phyloP scores from a whole-genome alignment of 768 basidiomycete genomes.

The Phaeotremella skinneri region DNA sequence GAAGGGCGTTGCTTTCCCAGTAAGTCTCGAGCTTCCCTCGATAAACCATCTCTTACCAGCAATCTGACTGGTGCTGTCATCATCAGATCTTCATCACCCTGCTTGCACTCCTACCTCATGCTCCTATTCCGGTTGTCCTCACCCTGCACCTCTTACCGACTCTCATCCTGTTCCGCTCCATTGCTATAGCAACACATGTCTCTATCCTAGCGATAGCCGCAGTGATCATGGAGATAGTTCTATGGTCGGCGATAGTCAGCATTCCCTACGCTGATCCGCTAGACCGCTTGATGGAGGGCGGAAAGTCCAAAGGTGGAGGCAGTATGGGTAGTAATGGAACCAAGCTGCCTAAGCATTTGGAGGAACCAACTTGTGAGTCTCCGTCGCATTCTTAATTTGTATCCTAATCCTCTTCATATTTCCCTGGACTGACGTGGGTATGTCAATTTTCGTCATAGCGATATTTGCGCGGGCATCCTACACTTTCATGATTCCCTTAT shows the following conservation, averaged over 20 bases:
- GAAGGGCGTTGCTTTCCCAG: conserved; percentile 31
- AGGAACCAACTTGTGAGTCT: conserved; percentile 43
- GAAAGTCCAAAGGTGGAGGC: conserved; percentile 38
- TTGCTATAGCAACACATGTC: conserved; percentile 11
- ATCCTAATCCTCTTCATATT: too few species aligned
- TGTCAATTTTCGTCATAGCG: conserved; percentile 17
- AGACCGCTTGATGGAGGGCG: conserved; percentile 35
- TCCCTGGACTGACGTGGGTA: too few species aligned
- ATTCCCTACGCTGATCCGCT: conserved; percentile 38
- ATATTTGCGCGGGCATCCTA: conserved; percentile 43
- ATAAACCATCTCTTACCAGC: background rate
- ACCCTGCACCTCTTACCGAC: conserved; percentile 36
- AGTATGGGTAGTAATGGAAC: conserved; percentile 31
- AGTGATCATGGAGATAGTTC: conserved; percentile 27
- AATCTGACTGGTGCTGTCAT: conserved; percentile 1
- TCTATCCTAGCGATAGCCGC: conserved; percentile 25
- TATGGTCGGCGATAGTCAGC: conserved; percentile 34
- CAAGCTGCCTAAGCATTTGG: conserved; percentile 32
- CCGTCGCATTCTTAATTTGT: background rate
- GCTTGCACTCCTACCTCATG: conserved; percentile 20
- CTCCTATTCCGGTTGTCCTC: conserved; percentile 27
- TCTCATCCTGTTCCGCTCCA: conserved; percentile 27
- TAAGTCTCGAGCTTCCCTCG: too few species aligned
- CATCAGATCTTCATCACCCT: conserved; percentile 26
- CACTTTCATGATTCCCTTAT: conserved; percentile 43